Base-by-base conservation (phyloP, 2,329 filamentous ascomycete genomes). In the Alternaria longipes region DNA sequence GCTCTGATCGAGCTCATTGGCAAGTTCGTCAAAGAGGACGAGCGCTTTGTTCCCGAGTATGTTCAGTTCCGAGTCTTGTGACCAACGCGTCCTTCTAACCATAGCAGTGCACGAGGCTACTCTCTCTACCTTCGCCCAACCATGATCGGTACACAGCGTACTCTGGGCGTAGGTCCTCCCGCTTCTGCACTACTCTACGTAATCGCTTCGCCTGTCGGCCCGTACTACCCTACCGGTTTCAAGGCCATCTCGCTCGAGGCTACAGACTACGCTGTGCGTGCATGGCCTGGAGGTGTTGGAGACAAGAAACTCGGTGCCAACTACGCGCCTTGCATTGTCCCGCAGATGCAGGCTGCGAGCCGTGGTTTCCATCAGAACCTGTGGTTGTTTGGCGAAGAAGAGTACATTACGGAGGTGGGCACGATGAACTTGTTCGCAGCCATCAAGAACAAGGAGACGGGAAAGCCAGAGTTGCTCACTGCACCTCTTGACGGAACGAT, bases 251-350 rank as follows among this genome's bases (percentile, higher is more conserved):
- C 92, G 1, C 87, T 99, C 56, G 95, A 98, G 83, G 95, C 95
- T 26, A 98, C 95, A 54, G 91, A 97, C 82, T 97, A 97, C 80
- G 94, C 94, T 56, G 93, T 97, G 64, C 93, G 95, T 69, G 95
- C 95, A 59, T 99, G 95, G 95, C 95, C 95, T 47, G 95, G 95
- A 62, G 95, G 95, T 77, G 94, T 97, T 32, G 95, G 95, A 72
- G 93, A 98, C 84, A 97, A 95, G 88, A 99, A 99, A 84, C 89
- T 99, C 34, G 95, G 95, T 64, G 95, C 94, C 75, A 99, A 99
- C 87, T 99, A 99, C 80, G 95, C 95, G n/a, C 95, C 95, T 6
- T 98, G 95, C 84, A 94, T 99, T 74, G 84, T 98, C n/a, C 95
- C 95, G 18, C 95, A 99, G 82, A 87, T 95, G 73, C 88, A 97